Evolutionary conservation across 768 basidiomycete genomes (phyloP), one percentile per base, ranked within the genome.

Genomic region (Amanita muscaria): DNA sequence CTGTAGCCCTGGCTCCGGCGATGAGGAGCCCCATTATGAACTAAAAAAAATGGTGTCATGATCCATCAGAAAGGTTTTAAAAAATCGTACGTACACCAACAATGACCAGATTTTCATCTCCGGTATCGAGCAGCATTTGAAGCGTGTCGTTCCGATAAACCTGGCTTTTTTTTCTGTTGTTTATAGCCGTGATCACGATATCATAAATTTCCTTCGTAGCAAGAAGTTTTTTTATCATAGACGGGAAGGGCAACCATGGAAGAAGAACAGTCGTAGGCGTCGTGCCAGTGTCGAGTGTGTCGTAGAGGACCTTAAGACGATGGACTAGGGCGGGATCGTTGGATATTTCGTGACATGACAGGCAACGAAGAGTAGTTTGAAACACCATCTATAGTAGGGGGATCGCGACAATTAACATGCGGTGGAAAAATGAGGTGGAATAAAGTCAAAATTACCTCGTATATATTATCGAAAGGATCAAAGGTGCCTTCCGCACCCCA

Each of bases 21-120:
- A 85, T 80, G 45, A 88, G 66, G 12, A 88, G 64, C 24, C 86
- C 85, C 80, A 87, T 86, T 48, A 85, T 82, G 59, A 88, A 87
- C 83, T 86, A 53, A 32, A 55, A 36, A 53, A 34, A 56, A 48
- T 51, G 42, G 42, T 52, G 40, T 23, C 46, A 46, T 12, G 27
- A 6, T 6, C 27, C 12, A 53, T 22, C 42, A 50, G 53, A 51
- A 37, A 52, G 53, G 49, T 36, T 40, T 47, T 30, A 18, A 32
- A 49, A 48, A 48, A 19, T 36, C 18, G 24, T 33, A 64, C 73
- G 56, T 63, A 85, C 84, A 48, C 84, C 85, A 33, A 87, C 75
- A 40, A 87, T 72, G 34, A 79, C 70, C 43, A 79, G 61, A 50
- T 70, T 74, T 50, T 86, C 83, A 56, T 87, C 85, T 12, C 76